Conservation (phyloP, 23 red algal genomes). For the Agarophyton chilense region DNA sequence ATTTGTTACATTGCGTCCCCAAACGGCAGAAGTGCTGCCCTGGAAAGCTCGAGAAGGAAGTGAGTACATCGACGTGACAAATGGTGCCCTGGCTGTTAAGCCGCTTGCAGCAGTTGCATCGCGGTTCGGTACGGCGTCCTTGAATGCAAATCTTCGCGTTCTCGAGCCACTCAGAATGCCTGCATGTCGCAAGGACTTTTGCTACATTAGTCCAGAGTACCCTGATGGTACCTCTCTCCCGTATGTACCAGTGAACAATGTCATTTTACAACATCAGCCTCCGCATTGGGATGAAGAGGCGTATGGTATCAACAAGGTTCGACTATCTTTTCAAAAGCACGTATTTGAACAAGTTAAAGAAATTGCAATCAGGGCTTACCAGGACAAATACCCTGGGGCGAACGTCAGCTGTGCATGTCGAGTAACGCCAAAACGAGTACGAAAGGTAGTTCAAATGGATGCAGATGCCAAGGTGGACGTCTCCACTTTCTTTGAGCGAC, state of each 20-base stretch:
- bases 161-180: conserved; percentile 22
- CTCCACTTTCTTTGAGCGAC: not conserved
- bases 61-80: conserved; percentile 18
- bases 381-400: not conserved
- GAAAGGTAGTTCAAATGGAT: not conserved
- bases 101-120: conserved; percentile 9
- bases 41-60: conserved; percentile 29
- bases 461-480: conserved; percentile 15
- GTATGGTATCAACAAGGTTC: conserved; percentile 23
- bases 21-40: conserved; percentile 4
- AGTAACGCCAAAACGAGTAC: conserved; percentile 3
- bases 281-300: not conserved
- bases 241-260: conserved; percentile 28
- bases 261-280: conserved; percentile 30
- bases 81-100: conserved; percentile 10
- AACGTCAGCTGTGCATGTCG: not conserved
- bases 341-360: conserved; percentile 15
- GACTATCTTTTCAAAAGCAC: conserved; percentile 23
- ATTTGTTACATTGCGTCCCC: conserved; percentile 20
- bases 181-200: conserved; percentile 10
- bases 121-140: not conserved
- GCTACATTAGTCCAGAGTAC: conserved; percentile 17
- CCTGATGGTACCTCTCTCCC: conserved; percentile 24
- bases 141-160: conserved; percentile 20
- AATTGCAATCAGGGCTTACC: not conserved